phyloP scores from a whole-genome alignment of 2,329 filamentous ascomycete genomes.

The Colletotrichum lindemuthianum region DNA sequence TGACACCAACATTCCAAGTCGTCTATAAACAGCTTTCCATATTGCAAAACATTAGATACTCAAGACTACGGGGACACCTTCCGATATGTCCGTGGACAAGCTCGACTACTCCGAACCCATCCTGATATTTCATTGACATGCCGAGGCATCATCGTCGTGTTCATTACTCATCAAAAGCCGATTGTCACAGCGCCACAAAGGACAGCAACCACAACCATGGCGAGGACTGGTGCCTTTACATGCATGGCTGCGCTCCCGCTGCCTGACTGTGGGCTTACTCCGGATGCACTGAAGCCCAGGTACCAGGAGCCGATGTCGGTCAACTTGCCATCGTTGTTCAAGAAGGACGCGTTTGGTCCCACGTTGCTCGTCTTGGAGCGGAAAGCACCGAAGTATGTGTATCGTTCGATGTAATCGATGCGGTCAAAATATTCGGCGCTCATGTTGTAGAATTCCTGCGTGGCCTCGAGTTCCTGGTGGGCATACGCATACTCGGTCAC shows the following conservation, averaged over 20 bases:
- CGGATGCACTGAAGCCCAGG: conserved; percentile 65
- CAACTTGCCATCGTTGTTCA: conserved; percentile 73
- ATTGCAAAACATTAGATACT: too few species aligned
- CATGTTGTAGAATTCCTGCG: conserved; percentile 75
- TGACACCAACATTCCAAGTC: too few species aligned
- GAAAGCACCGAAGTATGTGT: conserved; percentile 82
- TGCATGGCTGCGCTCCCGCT: conserved; percentile 11
- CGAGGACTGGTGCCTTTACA: conserved; percentile 16
- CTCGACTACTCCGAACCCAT: too few species aligned
- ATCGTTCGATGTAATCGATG: conserved; percentile 69
- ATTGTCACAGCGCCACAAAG: neutral
- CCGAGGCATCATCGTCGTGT: neutral
- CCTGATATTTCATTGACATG: neutral
- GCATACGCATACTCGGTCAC: conserved; percentile 80
- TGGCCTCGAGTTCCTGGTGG: conserved; percentile 63
- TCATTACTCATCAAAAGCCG: conserved; percentile 3
- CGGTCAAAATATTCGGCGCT: conserved; percentile 74
- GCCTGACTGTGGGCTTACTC: conserved; percentile 48
- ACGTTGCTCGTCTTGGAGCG: conserved; percentile 76
- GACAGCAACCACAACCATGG: conserved; percentile 9
- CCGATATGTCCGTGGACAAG: conserved; percentile 4
- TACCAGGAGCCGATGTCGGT: conserved; percentile 85
- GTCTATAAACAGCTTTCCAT: too few species aligned
- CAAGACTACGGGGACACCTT: neutral
- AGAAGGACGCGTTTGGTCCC: conserved; percentile 76